Base-by-base conservation (phyloP, 495 filamentous ascomycete species). In the Paragyromitra xinjiangensis region DNA sequence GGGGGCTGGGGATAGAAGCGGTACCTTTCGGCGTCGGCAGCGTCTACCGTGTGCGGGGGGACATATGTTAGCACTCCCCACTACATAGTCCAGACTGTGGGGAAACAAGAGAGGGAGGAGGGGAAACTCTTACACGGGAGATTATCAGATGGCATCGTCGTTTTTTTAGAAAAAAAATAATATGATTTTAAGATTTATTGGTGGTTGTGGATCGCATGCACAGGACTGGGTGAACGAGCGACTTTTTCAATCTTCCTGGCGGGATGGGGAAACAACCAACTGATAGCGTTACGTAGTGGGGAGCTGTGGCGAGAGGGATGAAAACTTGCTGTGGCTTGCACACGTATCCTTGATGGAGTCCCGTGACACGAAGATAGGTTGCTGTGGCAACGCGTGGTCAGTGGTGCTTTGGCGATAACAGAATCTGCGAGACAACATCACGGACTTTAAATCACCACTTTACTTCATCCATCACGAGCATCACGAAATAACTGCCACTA, bases 21-120 rank as follows among this genome's bases (percentile, higher is more conserved):
- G 73, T 77, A 97, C 94, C 92, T 96, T 86, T 99, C 95, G 75
- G 94, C 95, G 86, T 99, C 95, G 65, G 94, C 94, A 82, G 95
- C 95, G 87, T 98, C 95, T 99, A 65, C 44, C 51, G 37, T 65
- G 53, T 63, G 73, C 55, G 73, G 64, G 73, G 77, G 11, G 29
- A 34, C 29, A 78, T 24, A 71, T 55, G 65, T 77, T 55, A 71
- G 66, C 50, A 48, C 67, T n/a, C 64, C 70, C 40, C 19, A 37
- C 62, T 22, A 1, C 16, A 63, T 42, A 68, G 72, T 51, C 48
- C 63, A 67, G 58, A 67, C 42, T 29, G 44, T 40, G 9, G 55
- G 68, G 55, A 19, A 73, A 53, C 51, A 9, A 44, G 16, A 19
- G 48, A 51, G 48, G 19, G 16, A 26, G 81, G 69, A 69, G 59